Base-by-base conservation (phyloP, 2,329 filamentous ascomycete species). In the Exophiala bonariae region DNA sequence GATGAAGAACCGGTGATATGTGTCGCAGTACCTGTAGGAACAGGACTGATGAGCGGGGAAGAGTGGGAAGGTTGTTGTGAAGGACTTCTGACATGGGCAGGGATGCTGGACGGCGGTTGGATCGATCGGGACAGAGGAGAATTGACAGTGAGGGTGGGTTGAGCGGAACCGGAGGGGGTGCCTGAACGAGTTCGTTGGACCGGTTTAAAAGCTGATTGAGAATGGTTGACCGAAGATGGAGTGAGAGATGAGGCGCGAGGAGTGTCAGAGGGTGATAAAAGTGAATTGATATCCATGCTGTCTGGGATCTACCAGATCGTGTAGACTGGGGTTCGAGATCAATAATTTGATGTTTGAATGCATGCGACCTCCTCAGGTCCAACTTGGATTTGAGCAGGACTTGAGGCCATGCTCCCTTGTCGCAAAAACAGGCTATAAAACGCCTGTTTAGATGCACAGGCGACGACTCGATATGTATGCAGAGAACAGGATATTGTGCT, bases 101-200 rank as follows among this genome's bases (percentile, higher is more conserved):
- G 57, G 17, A 62, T 49, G 11, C 50, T 52, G 28, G 61, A 54
- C 3, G 57, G 52, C 14, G 60, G 55, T n/a, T 60, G 58, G n/a
- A 58, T 52, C n/a, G 56, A 44, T 38, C 70, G 66, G 34, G 69
- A 66, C 23, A 73, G 62, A 31, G 71, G 69, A 4, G 71, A 73
- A 10, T 66, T 67, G 23, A 62, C 65, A 57, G 69, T 14, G 18
- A 19, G 26, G 34, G 18, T 18, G 19, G 41, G 19, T 35, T 48
- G 44, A n/a, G 36, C 19, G 20, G 39, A 19, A n/a, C 32, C 19
- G 20, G 39, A 19, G 34, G 23, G 23, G 23, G 31, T 42, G 30
- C 61, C 60, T 17, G 67, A 59, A 41, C 66, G 65, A 44, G 60
- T 55, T 54, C 70, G 65, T 26, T 65, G 63, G 41, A 69, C 50